Evolutionary conservation across 2,329 filamentous ascomycete species (phyloP), one percentile per base, ranked within the genome.

Genomic region (Colletotrichum brevisporum): DNA sequence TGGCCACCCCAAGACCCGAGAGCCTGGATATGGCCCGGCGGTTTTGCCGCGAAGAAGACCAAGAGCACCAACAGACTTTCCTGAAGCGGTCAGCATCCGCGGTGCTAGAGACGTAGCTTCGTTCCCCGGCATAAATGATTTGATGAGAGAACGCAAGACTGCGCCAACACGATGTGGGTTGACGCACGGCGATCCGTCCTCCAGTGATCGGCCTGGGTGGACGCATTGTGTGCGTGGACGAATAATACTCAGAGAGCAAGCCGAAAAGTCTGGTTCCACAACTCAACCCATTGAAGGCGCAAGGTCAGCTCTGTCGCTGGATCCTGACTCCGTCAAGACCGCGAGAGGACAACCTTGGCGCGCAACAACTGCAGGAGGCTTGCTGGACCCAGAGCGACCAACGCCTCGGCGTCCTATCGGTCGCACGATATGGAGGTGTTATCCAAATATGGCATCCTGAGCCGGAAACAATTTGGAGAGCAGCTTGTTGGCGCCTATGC

Each of bases 401-500:
- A 31, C 31, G 43, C 5, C 18, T 27, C 26, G 10, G 55, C 51
- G 41, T 51, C 43, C 26, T 60, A 45, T 51, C 26, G 43, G 62
- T 61, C 26, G 51, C 24, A 61, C 51, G 31, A 59, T 31, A 21
- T 52, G 24, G 21, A 52, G 39, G 18, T 50, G 21, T 56, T 56
- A 26, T 41, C 54, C 36, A 21, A 31, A 55, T 26, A 47, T n/a
- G 48, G 61, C 57, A 54, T 9, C 18, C 43, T 51, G 24, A 52
- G 31, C 45, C 55, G 56, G 51, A 27, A 18, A 21, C 36, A n/a
- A 55, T 47, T 51, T 24, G 39, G 24, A 50, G 53, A 59, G 41
- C 21, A 18, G 21, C 43, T 59, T 63, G 58, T 64, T 64, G 68
- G 70, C 70, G 70, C 70, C 63, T 71, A 70, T 70, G 70, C 67